Percentiles rank a stretch among this genome's conserved stretches.
These are phyloP conservation scores for barrel medic (Medicago truncatula) DNA, from an alignment of 306 rosid species.

Conservation along the genomic window MtrunA17r5.0-ANR NC_053045.1:35586001-35586500, in stretches of 20 bases:
- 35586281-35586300: constrained; percentile 9
- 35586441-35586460: constrained; percentile 96
- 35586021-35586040: constrained; percentile 57
- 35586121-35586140: constrained; percentile 96
- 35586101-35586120: constrained; percentile 81
- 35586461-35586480: constrained; percentile 38
- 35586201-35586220: constrained; percentile 99
- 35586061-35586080: constrained; percentile 93
- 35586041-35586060: constrained; percentile 92
- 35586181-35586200: constrained; percentile 99
- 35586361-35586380: constrained; percentile 97
- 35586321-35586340: constrained; percentile 90
- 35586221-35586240: constrained; percentile 68
- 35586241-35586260: constrained; percentile 48
- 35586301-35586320: constrained; percentile 32
- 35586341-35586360: constrained; percentile 97
- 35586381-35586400: constrained; percentile 97
- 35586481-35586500: constrained; percentile 33
- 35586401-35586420: constrained; percentile 94
- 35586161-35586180: constrained; percentile 94
- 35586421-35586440: constrained; percentile 86
- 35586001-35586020: background rate
- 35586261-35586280: constrained; percentile 14
- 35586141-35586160: constrained; percentile 96
- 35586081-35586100: constrained; percentile 87